These are phyloP conservation scores for Acanthamoeba lugdunensis DNA, from an alignment of 208 protist genomes.

Conservation along the genomic window DNA sequence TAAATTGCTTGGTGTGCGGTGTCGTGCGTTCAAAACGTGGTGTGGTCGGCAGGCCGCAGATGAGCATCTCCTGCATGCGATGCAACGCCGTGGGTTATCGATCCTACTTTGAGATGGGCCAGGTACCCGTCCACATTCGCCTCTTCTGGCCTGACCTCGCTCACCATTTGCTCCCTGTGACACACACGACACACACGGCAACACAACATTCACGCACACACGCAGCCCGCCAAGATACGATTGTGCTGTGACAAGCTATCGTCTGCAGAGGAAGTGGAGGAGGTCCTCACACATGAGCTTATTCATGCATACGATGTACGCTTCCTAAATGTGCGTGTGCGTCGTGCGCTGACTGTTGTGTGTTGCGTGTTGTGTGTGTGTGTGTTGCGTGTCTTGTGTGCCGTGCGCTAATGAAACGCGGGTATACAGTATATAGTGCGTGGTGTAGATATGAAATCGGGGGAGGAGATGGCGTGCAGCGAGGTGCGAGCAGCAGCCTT, in stretches of 20 bases:
- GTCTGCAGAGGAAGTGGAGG: neutral
- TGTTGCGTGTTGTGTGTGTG: no score
- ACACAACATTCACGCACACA: neutral
- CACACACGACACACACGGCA: no score
- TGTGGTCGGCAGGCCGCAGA: neutral
- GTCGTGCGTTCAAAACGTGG: no score
- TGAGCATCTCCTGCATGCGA: slow-evolving; percentile 46
- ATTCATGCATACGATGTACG: slow-evolving; percentile 51
- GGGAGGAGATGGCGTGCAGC: slow-evolving; percentile 36
- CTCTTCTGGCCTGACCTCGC: no score
- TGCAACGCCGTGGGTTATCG: neutral
- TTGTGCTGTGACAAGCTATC: slow-evolving; percentile 49
- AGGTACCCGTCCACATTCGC: neutral
- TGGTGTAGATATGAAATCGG: slow-evolving; percentile 29
- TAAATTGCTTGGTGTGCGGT: no score
- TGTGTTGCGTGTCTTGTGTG: no score
- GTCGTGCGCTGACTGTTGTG: no score
- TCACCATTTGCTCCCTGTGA: neutral
- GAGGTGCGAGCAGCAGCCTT: slow-evolving; percentile 23
- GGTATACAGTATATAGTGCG: neutral
- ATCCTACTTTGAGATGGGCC: slow-evolving; percentile 48
- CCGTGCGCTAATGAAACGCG: neutral
- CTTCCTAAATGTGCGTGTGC: no score
- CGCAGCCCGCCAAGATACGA: slow-evolving; percentile 19
- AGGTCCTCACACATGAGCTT: slow-evolving; percentile 4